Evolutionary conservation across 164 flowering plant species (phyloP).

Genomic region (Tetrastigma voinierianum): DNA sequence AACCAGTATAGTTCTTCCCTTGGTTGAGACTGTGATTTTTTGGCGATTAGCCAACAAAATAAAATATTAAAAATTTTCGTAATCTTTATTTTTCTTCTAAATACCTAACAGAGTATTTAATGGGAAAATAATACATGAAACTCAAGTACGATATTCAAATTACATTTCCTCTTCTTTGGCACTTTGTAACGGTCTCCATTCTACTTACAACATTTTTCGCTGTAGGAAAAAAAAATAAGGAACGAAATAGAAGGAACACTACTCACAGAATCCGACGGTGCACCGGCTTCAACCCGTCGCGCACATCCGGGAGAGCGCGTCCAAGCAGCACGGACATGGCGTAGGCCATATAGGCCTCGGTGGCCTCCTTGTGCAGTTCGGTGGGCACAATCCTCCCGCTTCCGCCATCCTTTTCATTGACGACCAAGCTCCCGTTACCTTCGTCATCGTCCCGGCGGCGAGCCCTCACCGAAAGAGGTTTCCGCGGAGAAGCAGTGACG

Average conservation of each 20-base stretch:
- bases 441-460: slow-evolving; percentile 37
- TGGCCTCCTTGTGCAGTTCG: slow-evolving; percentile 91
- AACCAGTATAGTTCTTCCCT: too few species aligned
- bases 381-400: slow-evolving; percentile 58
- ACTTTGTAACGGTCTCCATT: not conserved
- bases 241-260: not conserved
- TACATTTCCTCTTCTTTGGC: too few species aligned
- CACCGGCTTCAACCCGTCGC: slow-evolving; percentile 96
- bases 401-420: slow-evolving; percentile 27
- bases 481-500: slow-evolving; percentile 8
- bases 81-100: too few species aligned
- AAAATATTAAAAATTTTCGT: too few species aligned
- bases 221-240: not conserved
- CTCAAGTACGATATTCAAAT: too few species aligned
- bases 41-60: too few species aligned
- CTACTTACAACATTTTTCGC: not conserved
- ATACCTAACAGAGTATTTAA: too few species aligned
- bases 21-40: too few species aligned
- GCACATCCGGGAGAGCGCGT: slow-evolving; percentile 90
- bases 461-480: slow-evolving; percentile 19
- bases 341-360: slow-evolving; percentile 88
- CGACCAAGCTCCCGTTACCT: slow-evolving; percentile 35
- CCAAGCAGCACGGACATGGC: slow-evolving; percentile 95
- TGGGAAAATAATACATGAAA: too few species aligned
- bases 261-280: slow-evolving; percentile 87